These are phyloP conservation scores for Staphylotrichum tortipilum DNA, from an alignment of 495 filamentous ascomycete genomes.

Conservation along the genomic window DNA sequence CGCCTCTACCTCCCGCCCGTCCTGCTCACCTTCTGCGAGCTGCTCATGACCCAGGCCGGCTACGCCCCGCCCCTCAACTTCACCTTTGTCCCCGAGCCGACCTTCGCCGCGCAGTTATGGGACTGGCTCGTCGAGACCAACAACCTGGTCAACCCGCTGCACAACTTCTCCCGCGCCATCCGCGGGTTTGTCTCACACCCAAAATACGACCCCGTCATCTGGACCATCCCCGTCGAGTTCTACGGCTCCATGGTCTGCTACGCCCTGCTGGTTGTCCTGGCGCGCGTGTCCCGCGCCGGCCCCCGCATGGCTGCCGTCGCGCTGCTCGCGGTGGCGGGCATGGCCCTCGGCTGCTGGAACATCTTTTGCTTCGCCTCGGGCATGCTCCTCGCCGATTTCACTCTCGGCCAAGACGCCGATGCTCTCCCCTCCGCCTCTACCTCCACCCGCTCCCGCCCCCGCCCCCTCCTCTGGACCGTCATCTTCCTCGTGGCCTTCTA, in stretches of 20 bases:
- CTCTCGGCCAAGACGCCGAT: background rate
- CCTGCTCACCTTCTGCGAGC: background rate
- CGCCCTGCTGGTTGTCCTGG: background rate
- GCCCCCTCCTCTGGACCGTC: background rate
- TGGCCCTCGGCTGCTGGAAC: slow-evolving; percentile 7
- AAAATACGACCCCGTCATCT: background rate
- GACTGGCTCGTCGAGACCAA: background rate
- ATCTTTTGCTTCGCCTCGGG: slow-evolving; percentile 4
- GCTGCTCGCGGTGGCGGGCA: background rate
- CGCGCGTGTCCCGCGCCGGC: background rate
- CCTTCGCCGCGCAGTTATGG: slow-evolving; percentile 18
- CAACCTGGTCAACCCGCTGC: background rate
- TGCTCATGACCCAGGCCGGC: background rate
- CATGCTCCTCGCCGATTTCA: slow-evolving; percentile 9
- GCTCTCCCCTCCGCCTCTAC: background rate
- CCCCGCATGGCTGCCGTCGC: background rate
- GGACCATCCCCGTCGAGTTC: background rate
- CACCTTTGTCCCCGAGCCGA: background rate
- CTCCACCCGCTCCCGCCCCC: background rate
- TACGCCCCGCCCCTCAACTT: slow-evolving; percentile 1
- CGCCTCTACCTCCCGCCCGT: background rate
- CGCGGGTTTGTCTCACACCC: too few species aligned
- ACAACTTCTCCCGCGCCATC: too few species aligned
- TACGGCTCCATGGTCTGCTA: background rate
- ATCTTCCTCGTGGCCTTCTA: background rate